phyloP scores from a whole-genome alignment of 1,284 basidiomycete species.

The Fomes fomentarius region DNA sequence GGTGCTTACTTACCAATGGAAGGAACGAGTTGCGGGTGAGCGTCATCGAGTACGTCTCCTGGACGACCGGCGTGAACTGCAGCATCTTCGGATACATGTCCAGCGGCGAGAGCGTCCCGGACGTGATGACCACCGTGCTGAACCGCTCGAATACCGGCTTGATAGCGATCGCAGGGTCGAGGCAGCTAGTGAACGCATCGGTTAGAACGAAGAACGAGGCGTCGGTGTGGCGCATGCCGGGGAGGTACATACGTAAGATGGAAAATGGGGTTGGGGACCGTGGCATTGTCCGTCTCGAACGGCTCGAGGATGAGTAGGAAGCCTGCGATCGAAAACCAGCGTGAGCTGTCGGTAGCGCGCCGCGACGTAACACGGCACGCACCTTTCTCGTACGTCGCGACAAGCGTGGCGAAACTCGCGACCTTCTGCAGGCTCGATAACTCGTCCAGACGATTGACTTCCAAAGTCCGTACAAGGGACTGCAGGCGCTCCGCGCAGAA shows the following conservation, averaged over 20 bases:
- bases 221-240: background rate
- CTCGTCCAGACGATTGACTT: constrained; percentile 91
- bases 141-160: constrained; percentile 99
- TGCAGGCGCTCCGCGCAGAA: constrained; percentile 97
- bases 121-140: constrained; percentile 98
- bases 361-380: constrained; percentile 12
- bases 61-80: constrained; percentile 95
- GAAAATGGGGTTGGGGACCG: constrained; percentile 98
- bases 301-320: constrained; percentile 98
- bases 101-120: constrained; percentile 96
- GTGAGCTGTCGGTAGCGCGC: too few relatives aligned
- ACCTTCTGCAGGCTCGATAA: constrained; percentile 93
- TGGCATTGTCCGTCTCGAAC: constrained; percentile 98
- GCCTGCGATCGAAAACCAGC: constrained; percentile 64
- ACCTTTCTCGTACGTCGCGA: constrained; percentile 99
- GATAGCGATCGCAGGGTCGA: constrained; percentile 97
- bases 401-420: constrained; percentile 94
- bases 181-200: constrained; percentile 62
- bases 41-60: constrained; percentile 99
- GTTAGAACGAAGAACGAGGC: too few relatives aligned
- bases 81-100: constrained; percentile 99
- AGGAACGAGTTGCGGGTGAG: constrained; percentile 96
- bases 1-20: constrained; percentile 90
- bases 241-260: constrained; percentile 83
- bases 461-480: constrained; percentile 91